phyloP scores from a whole-genome alignment of 495 filamentous ascomycete species.

The Amniculicola lignicola region DNA sequence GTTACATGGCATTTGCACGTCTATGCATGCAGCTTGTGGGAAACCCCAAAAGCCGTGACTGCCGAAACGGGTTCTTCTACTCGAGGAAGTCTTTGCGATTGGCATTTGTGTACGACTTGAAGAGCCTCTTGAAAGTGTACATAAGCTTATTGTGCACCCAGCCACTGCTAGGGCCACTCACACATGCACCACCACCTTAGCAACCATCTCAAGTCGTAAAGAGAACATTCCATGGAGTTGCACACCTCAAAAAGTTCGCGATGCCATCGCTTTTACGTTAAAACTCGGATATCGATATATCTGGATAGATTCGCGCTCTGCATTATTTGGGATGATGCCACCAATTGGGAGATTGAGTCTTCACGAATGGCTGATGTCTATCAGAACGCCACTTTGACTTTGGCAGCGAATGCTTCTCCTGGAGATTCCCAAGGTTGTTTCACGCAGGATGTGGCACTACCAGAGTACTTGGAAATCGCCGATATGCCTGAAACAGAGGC shows the following conservation, averaged over 20 bases:
- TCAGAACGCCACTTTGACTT: slow-evolving; percentile 1
- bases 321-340: background rate
- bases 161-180: slow-evolving; percentile 19
- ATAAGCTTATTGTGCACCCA: background rate
- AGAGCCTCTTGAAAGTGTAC: background rate
- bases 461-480: background rate
- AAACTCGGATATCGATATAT: slow-evolving; percentile 10
- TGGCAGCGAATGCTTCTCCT: slow-evolving; percentile 5
- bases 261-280: slow-evolving; percentile 6
- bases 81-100: background rate
- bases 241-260: slow-evolving; percentile 14
- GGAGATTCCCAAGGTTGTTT: slow-evolving; percentile 6
- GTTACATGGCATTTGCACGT: background rate
- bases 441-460: background rate
- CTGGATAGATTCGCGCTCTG: slow-evolving; percentile 6
- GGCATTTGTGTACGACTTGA: background rate
- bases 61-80: background rate
- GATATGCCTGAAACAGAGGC: background rate
- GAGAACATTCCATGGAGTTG: background rate
- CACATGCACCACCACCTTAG: background rate
- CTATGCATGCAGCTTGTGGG: background rate
- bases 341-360: slow-evolving; percentile 13
- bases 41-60: background rate
- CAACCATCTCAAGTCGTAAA: background rate
- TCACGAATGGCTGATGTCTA: slow-evolving; percentile 13